phyloP scores from a whole-genome alignment of 768 basidiomycete species.

The Tricholoma terreum region DNA sequence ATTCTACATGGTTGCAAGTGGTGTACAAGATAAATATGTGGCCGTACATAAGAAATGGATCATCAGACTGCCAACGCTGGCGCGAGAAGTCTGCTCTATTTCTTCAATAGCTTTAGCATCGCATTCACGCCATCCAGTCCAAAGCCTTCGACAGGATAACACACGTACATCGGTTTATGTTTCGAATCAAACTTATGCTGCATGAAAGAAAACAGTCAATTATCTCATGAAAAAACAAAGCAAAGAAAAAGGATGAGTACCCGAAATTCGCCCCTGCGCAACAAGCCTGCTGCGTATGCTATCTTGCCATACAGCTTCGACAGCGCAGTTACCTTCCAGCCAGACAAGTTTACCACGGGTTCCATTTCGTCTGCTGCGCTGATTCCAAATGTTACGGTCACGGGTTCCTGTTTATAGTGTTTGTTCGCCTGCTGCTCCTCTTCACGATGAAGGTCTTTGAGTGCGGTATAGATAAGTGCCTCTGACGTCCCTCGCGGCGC shows the following conservation, averaged over 20 bases:
- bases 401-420: conserved; percentile 16
- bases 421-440: conserved; percentile 1
- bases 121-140: conserved; percentile 44
- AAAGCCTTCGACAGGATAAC: conserved; percentile 48
- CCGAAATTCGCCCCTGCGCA: conserved; percentile 43
- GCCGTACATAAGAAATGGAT: too few species aligned
- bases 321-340: conserved; percentile 44
- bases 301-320: conserved; percentile 42
- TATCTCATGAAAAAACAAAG: background rate
- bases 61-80: too few species aligned
- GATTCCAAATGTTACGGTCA: conserved; percentile 46
- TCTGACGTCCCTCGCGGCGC: conserved; percentile 56
- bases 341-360: conserved; percentile 41
- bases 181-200: conserved; percentile 46
- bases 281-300: conserved; percentile 34
- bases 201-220: conserved; percentile 3
- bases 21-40: too few species aligned
- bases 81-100: conserved; percentile 20
- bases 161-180: conserved; percentile 45
- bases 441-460: conserved; percentile 37
- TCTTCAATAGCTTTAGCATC: conserved; percentile 37
- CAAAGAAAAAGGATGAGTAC: conserved; percentile 21
- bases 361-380: conserved; percentile 41
- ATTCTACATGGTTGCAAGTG: too few species aligned
- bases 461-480: conserved; percentile 44